Evolutionary conservation across 2,329 filamentous ascomycete species (phyloP), one percentile per base, ranked within the genome.

Genomic region (Aspergillus tubingensis): DNA sequence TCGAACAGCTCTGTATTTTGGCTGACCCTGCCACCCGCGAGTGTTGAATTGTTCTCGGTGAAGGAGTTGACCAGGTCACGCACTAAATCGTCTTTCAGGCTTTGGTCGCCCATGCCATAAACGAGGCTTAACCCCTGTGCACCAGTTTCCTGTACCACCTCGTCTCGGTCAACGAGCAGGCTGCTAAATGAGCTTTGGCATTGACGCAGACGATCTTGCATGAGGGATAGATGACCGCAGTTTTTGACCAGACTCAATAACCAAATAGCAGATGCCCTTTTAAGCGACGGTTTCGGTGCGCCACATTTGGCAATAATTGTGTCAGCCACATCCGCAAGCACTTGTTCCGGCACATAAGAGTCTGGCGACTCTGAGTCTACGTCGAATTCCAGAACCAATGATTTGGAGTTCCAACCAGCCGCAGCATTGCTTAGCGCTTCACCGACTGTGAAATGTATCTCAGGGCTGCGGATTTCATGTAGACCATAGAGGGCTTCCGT

Each of bases 251-350:
- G 79, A 70, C 90, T 96, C 61, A 98, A 88, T 0, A 98, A 84
- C 95, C 95, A 98, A 67, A 99, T 96, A 0, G 92, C 92, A 0
- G 93, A 94, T 3, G 94, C 92, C 73, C 96, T 96, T 67, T 92
- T 88, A 4, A 97, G 81, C 0, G 92, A 90, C 1, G 95, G 95
- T 70, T 97, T 97, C 0, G 91, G 92, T 8, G 89, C 87, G 68
- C 90, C 89, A 78, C 90, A 95, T 69, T 95, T 89, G 2, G 80
- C 79, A 50, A 98, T 82, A 2, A 96, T 83, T 71, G 89, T 92
- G 61, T 91, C 85, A 5, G 96, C 79, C 1, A 91, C 81, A 0
- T 79, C 76, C 8, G 78, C 77, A 25, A 89, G 77, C 54, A 83
- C 75, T 1, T 68, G 70, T 17, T 70, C 65, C 6, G 75, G 71